Conservation (phyloP, 1,284 basidiomycete species). For the Moesziomyces parantarcticus region DNA sequence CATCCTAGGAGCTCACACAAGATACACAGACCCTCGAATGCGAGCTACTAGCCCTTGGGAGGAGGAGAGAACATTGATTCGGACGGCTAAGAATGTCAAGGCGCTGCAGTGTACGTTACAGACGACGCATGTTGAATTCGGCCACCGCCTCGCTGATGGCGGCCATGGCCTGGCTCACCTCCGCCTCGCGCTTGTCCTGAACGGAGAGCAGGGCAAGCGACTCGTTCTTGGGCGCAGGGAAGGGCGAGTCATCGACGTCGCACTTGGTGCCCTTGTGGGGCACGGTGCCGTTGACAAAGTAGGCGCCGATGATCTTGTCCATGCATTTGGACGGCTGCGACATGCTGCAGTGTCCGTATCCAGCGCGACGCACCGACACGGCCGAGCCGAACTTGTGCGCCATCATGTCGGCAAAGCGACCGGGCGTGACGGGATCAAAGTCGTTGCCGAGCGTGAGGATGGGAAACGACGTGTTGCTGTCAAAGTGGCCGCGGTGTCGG, state of each 20-base stretch:
- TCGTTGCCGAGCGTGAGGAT: conserved; percentile 52
- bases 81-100: background rate
- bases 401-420: conserved; percentile 44
- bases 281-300: conserved; percentile 51
- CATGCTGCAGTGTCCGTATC: conserved; percentile 53
- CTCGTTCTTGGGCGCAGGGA: conserved; percentile 34
- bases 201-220: conserved; percentile 9
- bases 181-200: conserved; percentile 15
- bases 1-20: background rate
- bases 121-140: conserved; percentile 25
- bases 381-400: conserved; percentile 38
- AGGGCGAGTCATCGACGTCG: conserved; percentile 33
- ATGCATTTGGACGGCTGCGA: conserved; percentile 47
- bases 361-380: conserved; percentile 35
- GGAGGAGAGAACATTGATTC: background rate
- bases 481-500: conserved; percentile 43
- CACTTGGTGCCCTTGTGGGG: conserved; percentile 43
- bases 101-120: background rate
- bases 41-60: too few species aligned
- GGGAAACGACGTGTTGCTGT: conserved; percentile 45
- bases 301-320: conserved; percentile 44
- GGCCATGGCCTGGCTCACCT: conserved; percentile 31
- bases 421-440: conserved; percentile 55
- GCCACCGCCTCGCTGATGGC: conserved; percentile 27
- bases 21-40: too few species aligned